Evolutionary conservation across 805 yeast genomes (phyloP).

Genomic region (Alloascoidea africana): DNA sequence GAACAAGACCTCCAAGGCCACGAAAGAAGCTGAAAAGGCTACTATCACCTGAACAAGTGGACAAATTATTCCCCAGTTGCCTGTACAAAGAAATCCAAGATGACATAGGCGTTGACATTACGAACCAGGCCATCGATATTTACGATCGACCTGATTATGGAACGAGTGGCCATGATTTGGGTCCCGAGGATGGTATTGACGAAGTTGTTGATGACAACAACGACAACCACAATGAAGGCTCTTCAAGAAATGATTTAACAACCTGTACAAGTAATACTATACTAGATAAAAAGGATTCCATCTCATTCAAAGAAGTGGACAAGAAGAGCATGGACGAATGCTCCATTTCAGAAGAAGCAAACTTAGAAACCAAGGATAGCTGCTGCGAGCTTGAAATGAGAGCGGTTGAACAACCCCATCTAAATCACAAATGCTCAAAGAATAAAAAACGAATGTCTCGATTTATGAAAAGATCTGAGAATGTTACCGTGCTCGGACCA

Average conservation of each 20-base stretch:
- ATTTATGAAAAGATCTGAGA: not conserved
- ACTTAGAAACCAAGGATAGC: not conserved
- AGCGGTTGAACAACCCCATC: not conserved
- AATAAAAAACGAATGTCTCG: not conserved
- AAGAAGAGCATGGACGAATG: not conserved
- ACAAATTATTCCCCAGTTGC: not conserved
- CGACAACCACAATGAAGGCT: not conserved
- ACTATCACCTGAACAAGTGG: not conserved
- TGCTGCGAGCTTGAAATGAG: too few relatives aligned
- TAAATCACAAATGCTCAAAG: not conserved
- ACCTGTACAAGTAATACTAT: not conserved
- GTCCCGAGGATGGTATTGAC: not conserved
- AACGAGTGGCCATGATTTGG: too few relatives aligned
- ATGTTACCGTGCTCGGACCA: not conserved
- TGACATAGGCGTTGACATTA: not conserved
- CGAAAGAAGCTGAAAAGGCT: not conserved
- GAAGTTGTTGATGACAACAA: not conserved
- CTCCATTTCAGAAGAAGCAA: not conserved
- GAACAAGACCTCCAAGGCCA: not conserved
- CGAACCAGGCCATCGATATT: too few relatives aligned
- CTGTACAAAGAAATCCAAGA: conserved; percentile 1
- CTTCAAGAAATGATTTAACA: not conserved
- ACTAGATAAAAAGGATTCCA: not conserved
- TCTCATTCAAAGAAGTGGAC: too few relatives aligned
- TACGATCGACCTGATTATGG: too few relatives aligned